Conservation (phyloP, 805 yeast species). For the Jamesozyma lodderae region DNA sequence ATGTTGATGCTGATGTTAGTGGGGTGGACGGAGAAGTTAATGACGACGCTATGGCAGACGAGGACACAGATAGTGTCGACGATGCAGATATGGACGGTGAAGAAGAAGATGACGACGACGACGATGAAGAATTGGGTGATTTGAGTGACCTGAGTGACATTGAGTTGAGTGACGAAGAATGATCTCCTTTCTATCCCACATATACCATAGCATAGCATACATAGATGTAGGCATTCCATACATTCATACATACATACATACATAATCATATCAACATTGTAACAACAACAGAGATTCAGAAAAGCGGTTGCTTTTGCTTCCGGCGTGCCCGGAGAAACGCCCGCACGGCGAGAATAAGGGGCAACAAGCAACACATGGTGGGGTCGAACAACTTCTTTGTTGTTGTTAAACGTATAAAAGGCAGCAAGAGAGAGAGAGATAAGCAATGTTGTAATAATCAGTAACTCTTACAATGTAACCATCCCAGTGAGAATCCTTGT, state of each 20-base stretch:
- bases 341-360: background rate
- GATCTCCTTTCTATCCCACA: no score
- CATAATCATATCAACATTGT: background rate
- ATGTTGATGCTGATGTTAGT: conserved; percentile 35
- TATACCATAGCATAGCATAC: no score
- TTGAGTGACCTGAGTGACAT: conserved; percentile 26
- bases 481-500: no score
- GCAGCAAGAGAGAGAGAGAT: no score
- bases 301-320: no score
- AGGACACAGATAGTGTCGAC: conserved; percentile 18
- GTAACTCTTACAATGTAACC: no score
- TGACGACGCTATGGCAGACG: conserved; percentile 24
- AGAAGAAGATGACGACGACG: conserved; percentile 9
- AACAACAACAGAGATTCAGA: no score
- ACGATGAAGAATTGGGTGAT: conserved; percentile 6
- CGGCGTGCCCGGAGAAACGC: no score
- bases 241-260: background rate
- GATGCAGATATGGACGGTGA: conserved; percentile 13
- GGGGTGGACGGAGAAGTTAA: conserved; percentile 21
- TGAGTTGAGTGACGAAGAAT: conserved; percentile 24
- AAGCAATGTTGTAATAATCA: no score
- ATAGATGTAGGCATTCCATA: background rate
- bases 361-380: no score
- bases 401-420: no score
- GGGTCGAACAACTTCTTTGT: no score